Percentiles rank a stretch among this genome's conserved stretches.
These are phyloP conservation scores for Diaporthe amygdali DNA, from an alignment of 2,329 filamentous ascomycete species.

Conservation along the genomic window DNA sequence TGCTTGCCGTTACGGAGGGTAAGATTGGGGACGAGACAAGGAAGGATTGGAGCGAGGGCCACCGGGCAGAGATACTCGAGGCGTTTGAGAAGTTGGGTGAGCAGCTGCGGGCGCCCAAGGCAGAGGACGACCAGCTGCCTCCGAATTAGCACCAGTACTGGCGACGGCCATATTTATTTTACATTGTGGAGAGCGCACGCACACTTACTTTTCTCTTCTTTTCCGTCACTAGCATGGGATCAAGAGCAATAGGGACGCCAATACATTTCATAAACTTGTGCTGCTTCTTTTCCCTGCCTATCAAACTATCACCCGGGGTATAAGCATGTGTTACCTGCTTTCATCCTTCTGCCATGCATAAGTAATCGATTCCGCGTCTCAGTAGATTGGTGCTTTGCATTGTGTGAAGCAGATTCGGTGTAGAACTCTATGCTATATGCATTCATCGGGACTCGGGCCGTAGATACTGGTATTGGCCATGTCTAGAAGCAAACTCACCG, in stretches of 20 bases:
- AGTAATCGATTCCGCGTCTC: too few species aligned
- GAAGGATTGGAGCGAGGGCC: constrained; percentile 11
- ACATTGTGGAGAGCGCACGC: neutral
- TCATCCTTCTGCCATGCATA: too few species aligned
- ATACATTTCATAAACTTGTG: neutral
- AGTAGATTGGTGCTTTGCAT: too few species aligned
- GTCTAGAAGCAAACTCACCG: too few species aligned
- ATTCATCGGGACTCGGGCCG: too few species aligned
- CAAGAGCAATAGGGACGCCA: neutral
- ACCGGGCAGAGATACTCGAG: constrained; percentile 10
- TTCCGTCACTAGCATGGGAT: neutral
- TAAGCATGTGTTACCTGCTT: too few species aligned
- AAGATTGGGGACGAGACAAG: constrained; percentile 4
- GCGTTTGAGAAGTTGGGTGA: constrained; percentile 3
- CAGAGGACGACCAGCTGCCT: neutral
- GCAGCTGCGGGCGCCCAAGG: neutral
- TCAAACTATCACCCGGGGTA: too few species aligned
- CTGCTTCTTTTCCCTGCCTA: too few species aligned
- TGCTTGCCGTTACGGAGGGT: constrained; percentile 4
- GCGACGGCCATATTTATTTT: neutral
- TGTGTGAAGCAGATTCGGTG: too few species aligned
- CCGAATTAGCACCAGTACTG: neutral
- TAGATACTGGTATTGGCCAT: too few species aligned
- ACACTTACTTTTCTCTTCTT: neutral
- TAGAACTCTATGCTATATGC: too few species aligned